Conservation (phyloP, 2,329 filamentous ascomycete genomes). For the Sarocladium oryzae region DNA sequence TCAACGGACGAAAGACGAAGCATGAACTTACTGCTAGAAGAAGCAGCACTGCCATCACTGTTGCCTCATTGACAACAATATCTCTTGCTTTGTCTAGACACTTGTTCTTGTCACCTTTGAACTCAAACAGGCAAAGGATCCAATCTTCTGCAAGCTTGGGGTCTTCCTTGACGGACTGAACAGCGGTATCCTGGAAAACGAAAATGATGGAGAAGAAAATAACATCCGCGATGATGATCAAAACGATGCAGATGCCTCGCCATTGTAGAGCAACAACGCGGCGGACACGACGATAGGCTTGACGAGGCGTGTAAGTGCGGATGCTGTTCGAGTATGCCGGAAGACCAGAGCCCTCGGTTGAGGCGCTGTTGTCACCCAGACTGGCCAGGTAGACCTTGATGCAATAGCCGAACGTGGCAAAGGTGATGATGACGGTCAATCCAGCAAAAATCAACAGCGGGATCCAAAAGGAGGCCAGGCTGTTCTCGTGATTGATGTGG, state of each 20-base stretch:
- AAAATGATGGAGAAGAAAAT: slow-evolving; percentile 92
- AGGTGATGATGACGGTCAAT: slow-evolving; percentile 70
- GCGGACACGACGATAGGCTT: slow-evolving; percentile 79
- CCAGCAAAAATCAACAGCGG: slow-evolving; percentile 75
- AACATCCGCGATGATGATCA: slow-evolving; percentile 85
- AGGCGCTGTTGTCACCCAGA: slow-evolving; percentile 63
- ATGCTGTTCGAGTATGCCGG: slow-evolving; percentile 68
- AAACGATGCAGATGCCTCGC: slow-evolving; percentile 83
- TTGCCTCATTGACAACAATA: slow-evolving; percentile 68
- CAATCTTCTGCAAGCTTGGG: slow-evolving; percentile 52
- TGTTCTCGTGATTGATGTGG: slow-evolving; percentile 87
- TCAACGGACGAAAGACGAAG: neutral
- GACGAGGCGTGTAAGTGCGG: slow-evolving; percentile 60
- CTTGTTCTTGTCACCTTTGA: slow-evolving; percentile 49
- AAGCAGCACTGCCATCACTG: slow-evolving; percentile 73
- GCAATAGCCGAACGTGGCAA: slow-evolving; percentile 85
- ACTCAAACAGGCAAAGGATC: slow-evolving; percentile 61
- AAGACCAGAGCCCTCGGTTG: slow-evolving; percentile 65
- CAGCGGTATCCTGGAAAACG: slow-evolving; percentile 74
- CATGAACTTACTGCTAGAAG: slow-evolving; percentile 66
- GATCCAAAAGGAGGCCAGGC: slow-evolving; percentile 82
- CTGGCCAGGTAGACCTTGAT: slow-evolving; percentile 90
- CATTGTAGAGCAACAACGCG: slow-evolving; percentile 89
- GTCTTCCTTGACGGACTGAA: slow-evolving; percentile 51
- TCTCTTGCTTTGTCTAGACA: slow-evolving; percentile 56